phyloP scores from a whole-genome alignment of 2,329 filamentous ascomycete genomes.

The Botrytis tulipae region DNA sequence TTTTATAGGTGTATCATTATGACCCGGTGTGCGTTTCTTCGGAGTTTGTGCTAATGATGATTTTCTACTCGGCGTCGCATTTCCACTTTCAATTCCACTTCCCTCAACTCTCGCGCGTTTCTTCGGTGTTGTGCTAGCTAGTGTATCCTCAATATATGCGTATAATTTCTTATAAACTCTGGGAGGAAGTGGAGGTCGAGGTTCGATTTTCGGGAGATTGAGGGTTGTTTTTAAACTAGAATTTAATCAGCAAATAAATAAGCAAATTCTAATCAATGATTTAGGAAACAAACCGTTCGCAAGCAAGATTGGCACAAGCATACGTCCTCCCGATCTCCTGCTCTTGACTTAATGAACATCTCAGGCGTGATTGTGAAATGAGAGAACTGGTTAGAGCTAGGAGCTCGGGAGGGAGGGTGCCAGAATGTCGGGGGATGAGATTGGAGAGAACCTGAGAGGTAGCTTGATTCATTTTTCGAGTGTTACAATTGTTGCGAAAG shows the following conservation, averaged over 20 bases:
- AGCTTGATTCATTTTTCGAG: conserved; percentile 63
- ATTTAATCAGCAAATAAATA: neutral
- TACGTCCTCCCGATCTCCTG: conserved; percentile 86
- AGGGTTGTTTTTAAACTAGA: conserved; percentile 71
- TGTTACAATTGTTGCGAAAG: neutral
- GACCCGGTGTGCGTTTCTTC: conserved; percentile 17
- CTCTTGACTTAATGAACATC: conserved; percentile 75
- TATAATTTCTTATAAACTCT: conserved; percentile 83
- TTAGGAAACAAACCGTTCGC: conserved; percentile 61
- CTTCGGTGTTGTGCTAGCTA: conserved; percentile 46
- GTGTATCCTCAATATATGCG: conserved; percentile 70
- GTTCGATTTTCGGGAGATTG: conserved; percentile 73
- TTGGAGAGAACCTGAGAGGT: conserved; percentile 72
- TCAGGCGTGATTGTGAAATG: conserved; percentile 75
- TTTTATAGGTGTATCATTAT: conserved; percentile 17
- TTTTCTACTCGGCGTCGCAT: conserved; percentile 23
- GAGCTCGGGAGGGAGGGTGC: conserved; percentile 65
- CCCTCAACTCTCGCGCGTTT: neutral
- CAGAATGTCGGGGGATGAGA: conserved; percentile 70
- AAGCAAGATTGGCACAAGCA: conserved; percentile 85
- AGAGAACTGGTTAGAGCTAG: conserved; percentile 70
- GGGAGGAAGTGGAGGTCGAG: conserved; percentile 74
- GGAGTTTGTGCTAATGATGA: conserved; percentile 20
- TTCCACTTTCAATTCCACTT: conserved; percentile 4
- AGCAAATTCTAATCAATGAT: too few species aligned